Evolutionary conservation across 169 alveolate genomes (phyloP), one percentile per base, ranked within the genome.

Genomic region (Blepharisma undulans): DNA sequence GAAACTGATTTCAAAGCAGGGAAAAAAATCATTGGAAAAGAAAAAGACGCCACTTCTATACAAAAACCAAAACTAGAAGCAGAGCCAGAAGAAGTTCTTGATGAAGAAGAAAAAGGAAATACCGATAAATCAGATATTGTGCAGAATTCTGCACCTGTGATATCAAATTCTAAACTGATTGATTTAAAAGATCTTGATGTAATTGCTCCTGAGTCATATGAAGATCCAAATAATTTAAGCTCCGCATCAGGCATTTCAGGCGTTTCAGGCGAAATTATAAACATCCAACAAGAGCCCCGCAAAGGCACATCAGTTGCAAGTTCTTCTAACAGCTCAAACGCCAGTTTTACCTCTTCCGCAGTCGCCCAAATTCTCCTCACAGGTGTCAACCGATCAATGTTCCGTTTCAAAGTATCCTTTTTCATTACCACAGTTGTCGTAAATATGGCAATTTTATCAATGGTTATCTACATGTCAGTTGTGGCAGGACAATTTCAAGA

Each of bases 281-380:
- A 48, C 10, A 48, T 48, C 66, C 66, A 48, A 18, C 66, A 48
- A 48, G 66, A 48, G 10, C 66, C 66, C 10, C 66, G 48, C 27
- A n/a, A 27, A 5, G 78, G 78, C 7, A 72, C 89, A 18, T 61
- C 84, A 25, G 72, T 72, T 18, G 91, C 91, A 61, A 86, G 91
- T 27, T 86, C 91, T 66, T 86, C 91, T 66, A 27, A 71, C 10
- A 71, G 84, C 32, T 86, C 91, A 27, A 86, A 86, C 36, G 91
- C 91, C 8, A 71, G 84, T 6, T 86, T 86, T 72, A 86, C 91
- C 29, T 86, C 91, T 1, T 66, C 85, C 29, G 36, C 48, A 2
- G 84, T n/a, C 27, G 91, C 91, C 34, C 84, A 86, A 32, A 29
- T 36, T 48, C 36, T 86, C 29, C 66, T 86, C n/a, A 66, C 80